phyloP scores from a whole-genome alignment of 768 basidiomycete species.

The Lactarius quietus region DNA sequence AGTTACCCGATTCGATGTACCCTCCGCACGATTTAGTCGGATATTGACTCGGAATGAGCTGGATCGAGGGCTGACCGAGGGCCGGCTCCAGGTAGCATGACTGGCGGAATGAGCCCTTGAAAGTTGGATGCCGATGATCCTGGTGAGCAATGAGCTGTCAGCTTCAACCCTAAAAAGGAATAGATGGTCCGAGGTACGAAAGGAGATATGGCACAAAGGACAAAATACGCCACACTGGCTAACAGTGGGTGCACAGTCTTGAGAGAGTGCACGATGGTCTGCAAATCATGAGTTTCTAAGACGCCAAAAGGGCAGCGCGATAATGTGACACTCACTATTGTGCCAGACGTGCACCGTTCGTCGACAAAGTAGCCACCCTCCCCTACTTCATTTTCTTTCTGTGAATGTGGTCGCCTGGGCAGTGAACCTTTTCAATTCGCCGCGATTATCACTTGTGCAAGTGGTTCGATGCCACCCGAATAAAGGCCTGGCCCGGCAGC shows the following conservation, averaged over 20 bases:
- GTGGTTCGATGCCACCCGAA: too few relatives aligned
- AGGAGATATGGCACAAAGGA: constrained; percentile 88
- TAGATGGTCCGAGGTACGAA: constrained; percentile 47
- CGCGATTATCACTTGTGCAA: too few relatives aligned
- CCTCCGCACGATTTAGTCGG: constrained; percentile 93
- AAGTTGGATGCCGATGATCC: constrained; percentile 94
- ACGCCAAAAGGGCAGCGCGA: background rate
- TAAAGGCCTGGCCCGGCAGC: too few relatives aligned
- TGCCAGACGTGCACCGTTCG: constrained; percentile 90
- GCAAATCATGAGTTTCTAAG: background rate
- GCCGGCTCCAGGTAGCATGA: constrained; percentile 56
- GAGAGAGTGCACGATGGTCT: constrained; percentile 88
- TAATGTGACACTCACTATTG: constrained; percentile 63
- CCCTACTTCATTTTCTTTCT: too few relatives aligned
- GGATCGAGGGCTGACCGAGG: constrained; percentile 48
- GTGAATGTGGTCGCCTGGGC: too few relatives aligned
- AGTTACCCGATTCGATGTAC: constrained; percentile 57
- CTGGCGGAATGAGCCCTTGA: constrained; percentile 78
- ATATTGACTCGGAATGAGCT: constrained; percentile 45
- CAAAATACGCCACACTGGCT: constrained; percentile 86
- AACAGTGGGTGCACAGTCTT: constrained; percentile 90
- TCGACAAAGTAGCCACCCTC: too few relatives aligned
- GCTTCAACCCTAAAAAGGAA: background rate
- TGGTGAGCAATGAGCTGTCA: constrained; percentile 32
- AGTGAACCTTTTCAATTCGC: too few relatives aligned